Conservation (phyloP, 108 stramenopile genomes). For the Cyclostephanos invisitatus region DNA sequence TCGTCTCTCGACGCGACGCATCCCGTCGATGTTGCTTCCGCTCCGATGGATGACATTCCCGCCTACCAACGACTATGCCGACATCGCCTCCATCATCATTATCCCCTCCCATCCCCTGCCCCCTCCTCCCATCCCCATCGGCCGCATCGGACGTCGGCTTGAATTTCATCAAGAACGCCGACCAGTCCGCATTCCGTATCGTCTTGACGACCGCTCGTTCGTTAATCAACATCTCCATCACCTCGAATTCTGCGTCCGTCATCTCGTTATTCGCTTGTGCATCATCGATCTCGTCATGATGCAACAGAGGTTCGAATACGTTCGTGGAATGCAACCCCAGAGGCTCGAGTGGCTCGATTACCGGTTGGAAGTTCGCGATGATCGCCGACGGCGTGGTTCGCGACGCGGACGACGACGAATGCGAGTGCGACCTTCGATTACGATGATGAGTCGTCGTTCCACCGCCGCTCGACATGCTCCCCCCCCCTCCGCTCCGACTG, state of each 20-base stretch:
- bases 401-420: not conserved
- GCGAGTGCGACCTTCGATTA: no score
- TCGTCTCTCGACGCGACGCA: constrained; percentile 5
- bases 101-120: no score
- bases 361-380: constrained; percentile 71
- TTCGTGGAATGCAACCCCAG: constrained; percentile 61
- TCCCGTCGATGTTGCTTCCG: not conserved
- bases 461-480: not conserved
- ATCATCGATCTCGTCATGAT: constrained; percentile 25
- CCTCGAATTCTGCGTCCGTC: constrained; percentile 73
- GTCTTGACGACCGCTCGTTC: constrained; percentile 82
- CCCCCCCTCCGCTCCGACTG: constrained; percentile 18
- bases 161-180: constrained; percentile 74
- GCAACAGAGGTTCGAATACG: constrained; percentile 62
- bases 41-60: constrained; percentile 35
- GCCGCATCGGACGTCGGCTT: not conserved
- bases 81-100: not conserved
- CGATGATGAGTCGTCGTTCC: not conserved
- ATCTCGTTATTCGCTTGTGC: no score
- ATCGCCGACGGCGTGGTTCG: constrained; percentile 31
- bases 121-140: no score
- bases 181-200: constrained; percentile 81
- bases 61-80: constrained; percentile 21
- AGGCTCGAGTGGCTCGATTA: constrained; percentile 67
- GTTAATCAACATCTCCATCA: constrained; percentile 56